A percentile compares a stretch with the other conserved stretches of the same genome.
Evolutionary conservation across 129 eudicot genomes (phyloP).

Genomic region (Centella asiatica): DNA sequence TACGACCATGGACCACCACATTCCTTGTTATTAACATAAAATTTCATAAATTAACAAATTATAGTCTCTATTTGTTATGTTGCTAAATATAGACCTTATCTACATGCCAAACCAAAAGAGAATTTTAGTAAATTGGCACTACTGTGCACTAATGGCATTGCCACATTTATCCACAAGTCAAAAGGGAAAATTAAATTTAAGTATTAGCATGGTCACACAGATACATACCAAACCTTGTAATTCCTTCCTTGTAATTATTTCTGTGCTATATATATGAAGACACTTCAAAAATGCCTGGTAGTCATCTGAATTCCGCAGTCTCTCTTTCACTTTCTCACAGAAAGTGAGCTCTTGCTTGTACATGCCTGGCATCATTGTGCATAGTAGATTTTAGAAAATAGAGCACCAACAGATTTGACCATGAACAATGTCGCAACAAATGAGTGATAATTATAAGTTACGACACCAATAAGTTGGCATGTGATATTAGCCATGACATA

Average conservation of each 20-base stretch:
- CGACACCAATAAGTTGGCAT: background rate
- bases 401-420: background rate
- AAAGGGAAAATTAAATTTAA: background rate
- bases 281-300: conserved; percentile 96
- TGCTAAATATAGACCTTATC: no score
- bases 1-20: no score
- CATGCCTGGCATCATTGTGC: conserved; percentile 42
- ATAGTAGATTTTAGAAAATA: background rate
- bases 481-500: no score
- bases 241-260: conserved; percentile 84
- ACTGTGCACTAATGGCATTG: no score
- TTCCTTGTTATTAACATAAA: no score
- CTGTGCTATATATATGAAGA: conserved; percentile 93
- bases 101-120: no score
- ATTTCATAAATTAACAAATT: no score
- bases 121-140: no score
- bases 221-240: conserved; percentile 75
- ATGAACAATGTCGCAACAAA: background rate
- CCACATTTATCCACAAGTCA: background rate
- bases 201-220: background rate
- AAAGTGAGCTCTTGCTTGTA: conserved; percentile 83
- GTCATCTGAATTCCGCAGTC: conserved; percentile 70
- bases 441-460: no score
- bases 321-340: conserved; percentile 87
- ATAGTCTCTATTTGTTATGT: no score